Conservation (phyloP, 176 grass and related monocot species). For the Poa annua region DNA sequence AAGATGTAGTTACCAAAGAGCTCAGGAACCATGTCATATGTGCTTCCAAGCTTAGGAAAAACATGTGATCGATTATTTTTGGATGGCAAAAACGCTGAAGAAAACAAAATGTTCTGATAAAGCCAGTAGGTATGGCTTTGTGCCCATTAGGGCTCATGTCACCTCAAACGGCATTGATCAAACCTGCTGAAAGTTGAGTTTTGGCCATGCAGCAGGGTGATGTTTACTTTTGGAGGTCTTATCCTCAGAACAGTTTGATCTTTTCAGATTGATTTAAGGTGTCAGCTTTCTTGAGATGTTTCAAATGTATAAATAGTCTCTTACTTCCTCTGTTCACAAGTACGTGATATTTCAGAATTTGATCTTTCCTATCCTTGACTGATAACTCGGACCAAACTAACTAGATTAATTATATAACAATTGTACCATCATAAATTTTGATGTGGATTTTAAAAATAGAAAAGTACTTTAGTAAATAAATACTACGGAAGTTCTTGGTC, state of each 20-base stretch:
- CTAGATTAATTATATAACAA: background rate
- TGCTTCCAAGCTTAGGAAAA: constrained; percentile 11
- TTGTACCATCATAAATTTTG: background rate
- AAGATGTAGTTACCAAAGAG: background rate
- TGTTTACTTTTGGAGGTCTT: background rate
- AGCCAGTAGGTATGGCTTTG: constrained; percentile 11
- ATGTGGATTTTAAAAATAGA: background rate
- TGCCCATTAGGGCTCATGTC: background rate
- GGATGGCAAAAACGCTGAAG: background rate
- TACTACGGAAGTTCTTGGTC: background rate
- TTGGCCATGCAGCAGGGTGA: background rate
- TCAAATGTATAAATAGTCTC: background rate
- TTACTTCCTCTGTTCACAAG: constrained; percentile 2
- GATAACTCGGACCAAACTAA: background rate
- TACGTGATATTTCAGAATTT: background rate
- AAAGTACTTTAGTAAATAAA: background rate
- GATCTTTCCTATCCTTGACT: constrained; percentile 1
- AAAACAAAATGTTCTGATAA: background rate
- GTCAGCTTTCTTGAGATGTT: background rate
- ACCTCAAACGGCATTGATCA: background rate
- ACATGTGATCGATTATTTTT: background rate
- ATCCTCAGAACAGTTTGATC: background rate
- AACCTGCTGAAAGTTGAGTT: constrained; percentile 21
- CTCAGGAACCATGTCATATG: background rate
- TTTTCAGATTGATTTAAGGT: background rate